phyloP scores from a whole-genome alignment of 805 yeast genomes.

The Wickerhamia fluorescens region DNA sequence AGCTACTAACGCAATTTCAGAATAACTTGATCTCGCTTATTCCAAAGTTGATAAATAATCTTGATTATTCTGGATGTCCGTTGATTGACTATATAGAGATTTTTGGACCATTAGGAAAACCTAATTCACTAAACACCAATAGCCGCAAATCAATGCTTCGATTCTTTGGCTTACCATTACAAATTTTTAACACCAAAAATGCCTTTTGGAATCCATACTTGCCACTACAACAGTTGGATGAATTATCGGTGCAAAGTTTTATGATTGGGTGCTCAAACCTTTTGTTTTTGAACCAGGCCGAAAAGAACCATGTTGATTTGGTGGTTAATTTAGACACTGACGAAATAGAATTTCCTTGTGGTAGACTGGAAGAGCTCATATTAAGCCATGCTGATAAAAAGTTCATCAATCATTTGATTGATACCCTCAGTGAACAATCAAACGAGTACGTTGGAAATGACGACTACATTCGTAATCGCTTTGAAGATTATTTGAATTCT shows the following conservation, averaged over 20 bases:
- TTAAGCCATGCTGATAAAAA: conserved; percentile 51
- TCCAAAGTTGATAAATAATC: conserved; percentile 67
- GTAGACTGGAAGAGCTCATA: conserved; percentile 22
- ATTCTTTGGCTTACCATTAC: conserved; percentile 85
- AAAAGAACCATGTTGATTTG: conserved; percentile 56
- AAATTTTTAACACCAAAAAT: conserved; percentile 71
- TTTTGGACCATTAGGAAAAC: conserved; percentile 44
- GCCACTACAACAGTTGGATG: conserved; percentile 87
- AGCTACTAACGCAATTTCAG: conserved; percentile 72
- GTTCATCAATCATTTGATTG: conserved; percentile 58
- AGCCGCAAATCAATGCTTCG: conserved; percentile 69
- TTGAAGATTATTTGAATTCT: conserved; percentile 84
- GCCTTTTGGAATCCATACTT: conserved; percentile 89
- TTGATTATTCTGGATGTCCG: conserved; percentile 80
- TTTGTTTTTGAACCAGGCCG: conserved; percentile 58
- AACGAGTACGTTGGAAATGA: conserved; percentile 44
- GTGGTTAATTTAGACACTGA: conserved; percentile 63
- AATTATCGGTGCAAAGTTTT: conserved; percentile 55
- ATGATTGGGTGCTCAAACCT: conserved; percentile 87
- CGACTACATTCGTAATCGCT: conserved; percentile 79
- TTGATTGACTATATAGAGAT: conserved; percentile 46
- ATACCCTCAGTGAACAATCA: conserved; percentile 40
- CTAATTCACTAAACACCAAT: conserved; percentile 65
- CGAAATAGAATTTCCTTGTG: conserved; percentile 38
- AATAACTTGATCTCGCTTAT: conserved; percentile 77